Evolutionary conservation across 73 alveolate species (phyloP).

Genomic region (Paramecium biaurelia): DNA sequence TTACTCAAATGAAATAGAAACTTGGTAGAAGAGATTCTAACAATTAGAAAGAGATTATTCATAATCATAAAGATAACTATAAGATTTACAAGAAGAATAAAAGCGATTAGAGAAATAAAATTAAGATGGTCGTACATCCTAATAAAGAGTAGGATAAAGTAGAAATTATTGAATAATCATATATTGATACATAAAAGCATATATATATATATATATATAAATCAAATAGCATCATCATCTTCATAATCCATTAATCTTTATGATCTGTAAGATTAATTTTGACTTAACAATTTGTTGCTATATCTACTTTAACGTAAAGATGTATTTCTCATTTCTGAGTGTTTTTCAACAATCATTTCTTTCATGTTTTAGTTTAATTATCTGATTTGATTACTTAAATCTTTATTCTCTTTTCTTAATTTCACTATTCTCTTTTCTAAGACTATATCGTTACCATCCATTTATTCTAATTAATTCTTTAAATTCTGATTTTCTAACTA

Average conservation of each 20-base stretch:
- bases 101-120: background rate
- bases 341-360: constrained; percentile 34
- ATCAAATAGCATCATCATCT: background rate
- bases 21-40: background rate
- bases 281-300: background rate
- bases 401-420: constrained; percentile 49
- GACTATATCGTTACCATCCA: constrained; percentile 29
- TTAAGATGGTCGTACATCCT: background rate
- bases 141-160: background rate
- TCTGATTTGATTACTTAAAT: background rate
- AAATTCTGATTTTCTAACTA: background rate
- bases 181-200: background rate
- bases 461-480: background rate
- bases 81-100: constrained; percentile 14
- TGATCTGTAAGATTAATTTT: background rate
- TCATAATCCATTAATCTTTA: background rate
- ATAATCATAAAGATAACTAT: background rate
- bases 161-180: background rate
- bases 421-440: constrained; percentile 35
- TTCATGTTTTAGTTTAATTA: constrained; percentile 20
- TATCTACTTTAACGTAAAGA: background rate
- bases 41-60: constrained; percentile 3
- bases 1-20: constrained; percentile 11
- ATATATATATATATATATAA: background rate
- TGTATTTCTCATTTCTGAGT: background rate